phyloP scores from a whole-genome alignment of 495 filamentous ascomycete genomes.

The Choiromyces venosus region DNA sequence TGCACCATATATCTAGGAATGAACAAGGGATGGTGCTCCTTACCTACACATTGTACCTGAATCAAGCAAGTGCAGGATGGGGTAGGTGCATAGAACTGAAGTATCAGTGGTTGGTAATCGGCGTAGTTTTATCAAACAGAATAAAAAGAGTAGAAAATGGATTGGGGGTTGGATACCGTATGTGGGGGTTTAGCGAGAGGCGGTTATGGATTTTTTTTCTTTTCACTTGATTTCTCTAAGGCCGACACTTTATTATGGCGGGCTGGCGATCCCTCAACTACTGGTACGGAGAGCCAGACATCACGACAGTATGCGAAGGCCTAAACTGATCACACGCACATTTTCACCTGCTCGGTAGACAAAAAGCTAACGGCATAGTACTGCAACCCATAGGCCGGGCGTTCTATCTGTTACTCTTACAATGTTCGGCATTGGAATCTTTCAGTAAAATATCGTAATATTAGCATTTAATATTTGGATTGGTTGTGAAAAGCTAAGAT shows the following conservation, averaged over 20 bases:
- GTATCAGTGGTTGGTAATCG: not conserved
- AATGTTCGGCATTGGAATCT: not conserved
- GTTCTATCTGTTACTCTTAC: not conserved
- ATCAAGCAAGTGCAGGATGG: no score
- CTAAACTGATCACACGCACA: not conserved
- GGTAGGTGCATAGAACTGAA: not conserved
- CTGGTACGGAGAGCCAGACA: not conserved
- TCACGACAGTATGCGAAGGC: not conserved
- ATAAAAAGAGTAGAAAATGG: not conserved
- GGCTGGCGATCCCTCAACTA: not conserved
- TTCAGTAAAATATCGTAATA: not conserved
- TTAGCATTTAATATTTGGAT: not conserved
- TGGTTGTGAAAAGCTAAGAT: not conserved
- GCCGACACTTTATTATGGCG: not conserved
- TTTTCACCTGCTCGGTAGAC: not conserved
- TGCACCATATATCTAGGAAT: no score
- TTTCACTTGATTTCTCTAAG: not conserved
- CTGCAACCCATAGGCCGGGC: not conserved
- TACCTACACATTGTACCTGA: not conserved
- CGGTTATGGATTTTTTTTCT: not conserved
- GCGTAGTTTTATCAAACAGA: not conserved
- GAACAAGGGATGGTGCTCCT: not conserved
- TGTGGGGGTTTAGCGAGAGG: not conserved
- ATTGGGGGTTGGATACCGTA: not conserved
- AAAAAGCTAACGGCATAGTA: not conserved